Base-by-base conservation (phyloP, 139 green algal species). In the Chlamydomonas incerta region DNA sequence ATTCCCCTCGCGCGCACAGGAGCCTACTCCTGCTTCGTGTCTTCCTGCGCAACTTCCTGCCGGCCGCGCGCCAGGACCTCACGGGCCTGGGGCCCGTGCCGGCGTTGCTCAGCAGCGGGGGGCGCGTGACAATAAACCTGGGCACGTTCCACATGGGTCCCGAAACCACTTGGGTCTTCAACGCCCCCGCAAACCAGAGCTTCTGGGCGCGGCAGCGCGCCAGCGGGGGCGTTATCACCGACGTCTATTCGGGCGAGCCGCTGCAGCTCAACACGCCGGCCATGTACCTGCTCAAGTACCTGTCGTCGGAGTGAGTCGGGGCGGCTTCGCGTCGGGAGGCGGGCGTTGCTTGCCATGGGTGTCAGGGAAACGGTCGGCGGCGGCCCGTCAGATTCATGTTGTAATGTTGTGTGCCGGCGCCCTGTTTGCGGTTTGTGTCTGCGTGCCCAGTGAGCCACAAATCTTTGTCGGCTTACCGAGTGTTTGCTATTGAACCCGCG, bases 11-110 rank as follows among this genome's bases (percentile, higher is more conserved):
- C 37, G 33, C 31, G 13, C 63, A 14, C 67, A 83, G 77, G 77
- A 83, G 77, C 29, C 63, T 83, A 33, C n/a, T 74, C 33, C n/a
- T 83, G 28, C 63, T 66, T 11, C 67, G 67, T 9, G 5, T 83
- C n/a, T 83, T 74, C 63, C 46, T 83, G 41, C 41, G n/a, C 8
- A 83, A 74, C 63, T 83, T 83, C 41, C 41, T 83, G 8, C 77
- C 77, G n/a, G 65, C 41, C 77, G 52, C 0, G 2, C 77, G 63
- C 28, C 77, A 83, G 63, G 52, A 83, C 77, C 77, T 83, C 8
- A 74, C 63, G 31, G 63, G 63, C 18, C n/a, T 74, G 29, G 77
- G 77, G 1, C 77, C 77, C 18, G 63, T 83, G 46, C 77, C 77
- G 41, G 77, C 77, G 17, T 41, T 83, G 20, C 46, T 67, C 63